Percentiles rank a stretch among this genome's conserved stretches.
phyloP scores from a whole-genome alignment of 371 early-diverging fungal genomes.

The Rhizomucor miehei region DNA sequence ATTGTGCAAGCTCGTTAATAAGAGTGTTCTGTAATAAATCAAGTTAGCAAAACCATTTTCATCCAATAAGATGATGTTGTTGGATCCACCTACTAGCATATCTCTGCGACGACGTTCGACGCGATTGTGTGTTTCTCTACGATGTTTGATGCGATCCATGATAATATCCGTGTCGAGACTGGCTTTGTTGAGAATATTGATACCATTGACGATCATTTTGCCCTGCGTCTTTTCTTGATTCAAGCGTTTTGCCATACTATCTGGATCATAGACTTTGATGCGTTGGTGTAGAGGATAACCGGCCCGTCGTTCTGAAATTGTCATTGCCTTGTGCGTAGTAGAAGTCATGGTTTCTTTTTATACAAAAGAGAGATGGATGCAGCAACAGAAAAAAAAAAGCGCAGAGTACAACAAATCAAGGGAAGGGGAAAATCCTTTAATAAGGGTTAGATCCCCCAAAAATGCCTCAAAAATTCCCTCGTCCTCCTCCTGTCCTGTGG shows the following conservation, averaged over 20 bases:
- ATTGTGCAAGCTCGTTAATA: slow-evolving; percentile 20
- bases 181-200: slow-evolving; percentile 55
- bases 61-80: background rate
- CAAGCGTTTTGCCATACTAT: slow-evolving; percentile 19
- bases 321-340: slow-evolving; percentile 4
- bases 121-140: slow-evolving; percentile 56
- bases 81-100: slow-evolving; percentile 20
- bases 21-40: slow-evolving; percentile 12
- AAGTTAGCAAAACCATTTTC: background rate
- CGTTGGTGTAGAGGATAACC: slow-evolving; percentile 21
- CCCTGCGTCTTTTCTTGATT: slow-evolving; percentile 17
- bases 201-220: slow-evolving; percentile 42
- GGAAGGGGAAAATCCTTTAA: no score
- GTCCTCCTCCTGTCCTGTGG: no score
- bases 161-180: slow-evolving; percentile 54
- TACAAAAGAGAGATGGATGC: no score
- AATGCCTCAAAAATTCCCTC: no score
- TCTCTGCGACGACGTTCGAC: slow-evolving; percentile 58
- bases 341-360: no score
- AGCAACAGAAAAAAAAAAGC: no score
- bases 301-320: slow-evolving; percentile 20
- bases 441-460: no score
- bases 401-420: no score
- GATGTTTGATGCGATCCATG: slow-evolving; percentile 51
- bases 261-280: slow-evolving; percentile 21